Base-by-base conservation (phyloP, 148 eudicot species). In the Nepenthes mirabilis region DNA sequence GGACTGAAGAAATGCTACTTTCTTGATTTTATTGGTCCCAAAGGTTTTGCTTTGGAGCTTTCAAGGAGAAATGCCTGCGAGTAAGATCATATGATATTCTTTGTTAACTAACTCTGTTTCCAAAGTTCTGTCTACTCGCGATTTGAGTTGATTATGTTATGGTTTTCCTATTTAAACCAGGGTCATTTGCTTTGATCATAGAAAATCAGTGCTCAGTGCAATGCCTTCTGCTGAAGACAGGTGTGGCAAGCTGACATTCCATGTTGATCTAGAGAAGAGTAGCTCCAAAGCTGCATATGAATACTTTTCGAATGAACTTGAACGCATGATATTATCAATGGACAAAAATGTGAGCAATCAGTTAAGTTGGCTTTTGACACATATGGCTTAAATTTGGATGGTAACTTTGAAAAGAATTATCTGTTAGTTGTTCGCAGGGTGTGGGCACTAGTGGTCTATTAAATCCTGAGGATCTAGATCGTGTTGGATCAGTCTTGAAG, bases 1-100 rank as follows among this genome's bases (percentile, higher is more conserved):
- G 95, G 89, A 43, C 69, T 91, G 60, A 59, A 79, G 76, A 78
- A 74, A 63, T 91, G 95, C 75, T 87, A 84, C 74, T 75, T 91
- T 66, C 85, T 91, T 12, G 95, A 91, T 76, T 87, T 87, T 76
- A 62, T 87, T 57, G 97, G 95, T 58, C 95, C 89, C 2, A 64
- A 62, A 61, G 86, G 83, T 47, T 88, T 88, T 68, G 82, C 79
- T 33, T 37, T 52, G 49, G 78, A 85, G 69, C 86, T 91, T 72
- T 78, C 83, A 0, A 71, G 48, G 57, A 72, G 69, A 67, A 76
- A 80, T 37, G 67, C 73, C 11, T 80, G 86, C 85, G 70, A 78
- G 97, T 91, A 78, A 73, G 95, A 54, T 65, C 34, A 23, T 37
- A 14, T 57, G 51, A 32, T 23, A 45, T 55, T 70, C 9, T 36